These are phyloP conservation scores for Aspergillus ruber DNA, from an alignment of 2,329 filamentous ascomycete species.

Conservation along the genomic window DNA sequence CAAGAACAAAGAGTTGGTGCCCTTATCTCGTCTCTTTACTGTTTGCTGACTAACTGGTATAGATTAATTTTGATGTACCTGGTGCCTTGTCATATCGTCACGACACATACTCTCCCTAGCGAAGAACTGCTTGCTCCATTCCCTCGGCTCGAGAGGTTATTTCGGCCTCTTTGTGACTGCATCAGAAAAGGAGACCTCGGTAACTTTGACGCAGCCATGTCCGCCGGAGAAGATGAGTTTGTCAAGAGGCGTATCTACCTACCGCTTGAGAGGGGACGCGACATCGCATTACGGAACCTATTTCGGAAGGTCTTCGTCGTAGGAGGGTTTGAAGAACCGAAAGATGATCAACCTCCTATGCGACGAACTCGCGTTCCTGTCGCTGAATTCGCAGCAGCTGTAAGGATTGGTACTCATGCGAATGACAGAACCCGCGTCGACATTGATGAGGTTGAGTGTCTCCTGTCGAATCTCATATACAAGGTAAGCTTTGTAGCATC, in stretches of 20 bases:
- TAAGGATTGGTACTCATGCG: constrained; percentile 61
- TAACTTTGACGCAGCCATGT: constrained; percentile 75
- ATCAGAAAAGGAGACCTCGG: constrained; percentile 78
- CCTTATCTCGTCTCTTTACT: neutral
- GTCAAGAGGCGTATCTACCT: constrained; percentile 91
- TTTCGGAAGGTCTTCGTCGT: constrained; percentile 84
- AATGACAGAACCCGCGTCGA: constrained; percentile 58
- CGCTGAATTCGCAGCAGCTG: constrained; percentile 75
- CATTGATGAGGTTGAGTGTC: constrained; percentile 88
- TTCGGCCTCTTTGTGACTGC: constrained; percentile 68
- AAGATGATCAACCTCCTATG: constrained; percentile 58
- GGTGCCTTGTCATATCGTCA: constrained; percentile 87
- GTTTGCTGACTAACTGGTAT: constrained; percentile 16
- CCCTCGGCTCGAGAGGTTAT: constrained; percentile 69
- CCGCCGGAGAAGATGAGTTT: constrained; percentile 81
- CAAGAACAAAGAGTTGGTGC: constrained; percentile 70
- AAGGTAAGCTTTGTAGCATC: constrained; percentile 58
- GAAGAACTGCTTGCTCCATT: constrained; percentile 64
- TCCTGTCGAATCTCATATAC: constrained; percentile 95
- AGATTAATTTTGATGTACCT: constrained; percentile 91
- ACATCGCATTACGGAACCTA: constrained; percentile 86
- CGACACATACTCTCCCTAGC: constrained; percentile 76
- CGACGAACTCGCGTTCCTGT: constrained; percentile 71
- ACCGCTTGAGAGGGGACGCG: constrained; percentile 83
- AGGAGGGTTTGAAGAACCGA: constrained; percentile 72